Conservation (phyloP, 2,329 filamentous ascomycete genomes). For the Magnaporthiopsis poae region DNA sequence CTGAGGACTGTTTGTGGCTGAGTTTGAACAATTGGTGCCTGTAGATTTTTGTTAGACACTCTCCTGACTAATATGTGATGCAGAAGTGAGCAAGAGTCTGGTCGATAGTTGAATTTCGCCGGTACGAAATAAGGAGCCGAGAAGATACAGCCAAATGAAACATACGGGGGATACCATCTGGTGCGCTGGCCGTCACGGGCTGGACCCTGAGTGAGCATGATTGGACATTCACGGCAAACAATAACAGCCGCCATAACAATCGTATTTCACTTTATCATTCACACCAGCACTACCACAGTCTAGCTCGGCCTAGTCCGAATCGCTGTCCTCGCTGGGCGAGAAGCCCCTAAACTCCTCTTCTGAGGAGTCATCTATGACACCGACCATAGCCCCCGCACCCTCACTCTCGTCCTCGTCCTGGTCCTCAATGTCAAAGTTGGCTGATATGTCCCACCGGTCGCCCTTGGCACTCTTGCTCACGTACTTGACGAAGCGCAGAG, state of each 20-base stretch:
- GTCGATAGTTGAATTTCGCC: neutral
- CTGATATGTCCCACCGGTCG: conserved; percentile 86
- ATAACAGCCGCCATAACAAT: neutral
- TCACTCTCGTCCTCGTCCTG: conserved; percentile 29
- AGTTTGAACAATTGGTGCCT: neutral
- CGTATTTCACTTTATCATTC: neutral
- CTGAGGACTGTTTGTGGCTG: neutral
- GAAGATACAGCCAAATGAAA: too few species aligned
- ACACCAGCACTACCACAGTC: neutral
- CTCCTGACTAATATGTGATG: neutral
- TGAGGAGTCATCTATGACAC: conserved; percentile 31
- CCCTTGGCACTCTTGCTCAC: conserved; percentile 73
- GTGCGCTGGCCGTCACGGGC: too few species aligned
- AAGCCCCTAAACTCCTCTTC: conserved; percentile 53
- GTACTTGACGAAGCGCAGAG: conserved; percentile 92
- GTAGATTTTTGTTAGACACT: too few species aligned
- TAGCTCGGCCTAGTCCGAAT: conserved; percentile 19
- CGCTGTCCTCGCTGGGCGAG: conserved; percentile 31
- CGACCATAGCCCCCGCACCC: conserved; percentile 20
- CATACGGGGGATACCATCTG: too few species aligned
- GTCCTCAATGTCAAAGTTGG: conserved; percentile 62
- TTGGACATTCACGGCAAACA: neutral
- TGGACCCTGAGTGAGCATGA: too few species aligned
- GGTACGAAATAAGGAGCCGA: too few species aligned
- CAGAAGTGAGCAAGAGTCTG: neutral